Conservation (phyloP, 805 yeast genomes). For the Lachancea lanzarotensis region DNA sequence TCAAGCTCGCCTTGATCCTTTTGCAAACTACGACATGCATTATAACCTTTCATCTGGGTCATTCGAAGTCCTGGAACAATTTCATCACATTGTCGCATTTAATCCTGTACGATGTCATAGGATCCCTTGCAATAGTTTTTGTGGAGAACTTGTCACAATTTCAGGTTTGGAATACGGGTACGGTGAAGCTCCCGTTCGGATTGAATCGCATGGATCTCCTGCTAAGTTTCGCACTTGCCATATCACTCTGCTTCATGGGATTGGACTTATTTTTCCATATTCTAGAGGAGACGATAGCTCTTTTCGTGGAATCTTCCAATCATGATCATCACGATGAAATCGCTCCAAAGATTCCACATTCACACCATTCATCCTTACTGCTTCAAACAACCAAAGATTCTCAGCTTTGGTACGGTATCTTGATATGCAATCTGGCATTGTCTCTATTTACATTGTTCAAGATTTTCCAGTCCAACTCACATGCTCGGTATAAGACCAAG, state of each 20-base stretch:
- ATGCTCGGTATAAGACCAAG: constrained; percentile 28
- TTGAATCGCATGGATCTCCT: constrained; percentile 85
- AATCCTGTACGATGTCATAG: constrained; percentile 78
- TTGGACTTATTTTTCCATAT: constrained; percentile 81
- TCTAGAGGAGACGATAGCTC: constrained; percentile 61
- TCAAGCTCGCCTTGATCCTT: constrained; percentile 52
- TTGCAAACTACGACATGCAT: constrained; percentile 52
- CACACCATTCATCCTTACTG: constrained; percentile 21
- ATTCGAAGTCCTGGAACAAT: constrained; percentile 48
- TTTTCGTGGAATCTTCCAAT: constrained; percentile 28
- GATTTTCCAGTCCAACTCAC: constrained; percentile 24
- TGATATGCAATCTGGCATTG: constrained; percentile 16
- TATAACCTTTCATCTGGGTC: constrained; percentile 54
- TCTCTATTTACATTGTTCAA: constrained; percentile 23
- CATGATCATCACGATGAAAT: constrained; percentile 29
- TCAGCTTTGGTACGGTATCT: constrained; percentile 23
- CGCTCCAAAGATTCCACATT: constrained; percentile 29
- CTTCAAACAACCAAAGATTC: constrained; percentile 11
- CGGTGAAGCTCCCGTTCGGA: constrained; percentile 86
- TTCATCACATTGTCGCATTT: constrained; percentile 79
- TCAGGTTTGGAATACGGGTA: constrained; percentile 81
- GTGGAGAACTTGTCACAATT: constrained; percentile 86
- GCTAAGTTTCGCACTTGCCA: constrained; percentile 78
- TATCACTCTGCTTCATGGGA: constrained; percentile 85
- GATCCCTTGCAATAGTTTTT: constrained; percentile 58